phyloP scores from a whole-genome alignment of 2,329 filamentous ascomycete species.

The Peltaster fructicola region DNA sequence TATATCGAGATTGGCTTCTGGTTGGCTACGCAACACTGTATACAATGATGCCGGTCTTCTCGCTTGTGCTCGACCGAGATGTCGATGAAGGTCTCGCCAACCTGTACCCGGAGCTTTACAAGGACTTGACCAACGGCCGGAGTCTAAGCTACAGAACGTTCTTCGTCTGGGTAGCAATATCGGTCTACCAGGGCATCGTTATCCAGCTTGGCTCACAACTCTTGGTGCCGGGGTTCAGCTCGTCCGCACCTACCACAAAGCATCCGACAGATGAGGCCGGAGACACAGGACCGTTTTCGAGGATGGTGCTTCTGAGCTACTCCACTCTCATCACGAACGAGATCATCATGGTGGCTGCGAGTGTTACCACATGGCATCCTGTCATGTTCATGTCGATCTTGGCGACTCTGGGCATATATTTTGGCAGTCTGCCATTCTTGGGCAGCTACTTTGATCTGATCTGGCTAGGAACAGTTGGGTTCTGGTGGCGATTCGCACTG shows the following conservation, averaged over 20 bases:
- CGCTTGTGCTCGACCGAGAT: constrained; percentile 82
- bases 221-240: constrained; percentile 52
- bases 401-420: constrained; percentile 65
- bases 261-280: constrained; percentile 6
- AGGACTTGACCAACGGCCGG: constrained; percentile 79
- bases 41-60: constrained; percentile 84
- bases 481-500: constrained; percentile 72
- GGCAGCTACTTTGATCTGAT: constrained; percentile 75
- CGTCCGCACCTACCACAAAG: constrained; percentile 14
- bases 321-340: constrained; percentile 88
- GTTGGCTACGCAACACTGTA: constrained; percentile 95
- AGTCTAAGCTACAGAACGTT: constrained; percentile 85
- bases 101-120: constrained; percentile 92
- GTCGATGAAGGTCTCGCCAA: constrained; percentile 89
- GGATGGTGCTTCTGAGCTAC: constrained; percentile 81
- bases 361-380: constrained; percentile 93
- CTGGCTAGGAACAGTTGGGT: constrained; percentile 63
- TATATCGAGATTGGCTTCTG: constrained; percentile 93
- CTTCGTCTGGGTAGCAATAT: constrained; percentile 90
- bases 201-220: constrained; percentile 92
- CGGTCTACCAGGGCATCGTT: constrained; percentile 84
- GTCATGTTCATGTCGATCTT: constrained; percentile 75
- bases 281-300: constrained; percentile 16
- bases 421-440: constrained; percentile 70
- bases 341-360: constrained; percentile 88